Conservation (phyloP, 345 rosid genomes). For the Populus euphratica region DNA sequence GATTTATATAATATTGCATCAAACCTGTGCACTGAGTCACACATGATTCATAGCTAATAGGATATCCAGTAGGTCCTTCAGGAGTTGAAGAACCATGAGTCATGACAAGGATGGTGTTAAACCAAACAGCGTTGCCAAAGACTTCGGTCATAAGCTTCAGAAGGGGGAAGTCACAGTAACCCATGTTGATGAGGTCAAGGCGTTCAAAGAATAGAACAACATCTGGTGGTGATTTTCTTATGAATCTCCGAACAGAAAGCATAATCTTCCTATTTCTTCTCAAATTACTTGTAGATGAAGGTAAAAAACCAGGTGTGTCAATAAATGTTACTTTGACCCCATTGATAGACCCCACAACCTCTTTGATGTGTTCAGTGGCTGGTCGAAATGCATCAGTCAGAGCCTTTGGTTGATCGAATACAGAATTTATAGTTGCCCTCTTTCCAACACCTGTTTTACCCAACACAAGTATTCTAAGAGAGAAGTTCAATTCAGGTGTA, state of each 20-base stretch:
- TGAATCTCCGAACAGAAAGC: slow-evolving; percentile 60
- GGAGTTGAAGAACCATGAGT: slow-evolving; percentile 72
- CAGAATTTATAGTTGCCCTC: slow-evolving; percentile 93
- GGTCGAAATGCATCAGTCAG: slow-evolving; percentile 77
- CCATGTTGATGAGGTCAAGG: slow-evolving; percentile 58
- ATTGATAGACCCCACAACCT: slow-evolving; percentile 58
- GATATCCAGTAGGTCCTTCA: slow-evolving; percentile 70
- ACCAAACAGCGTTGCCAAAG: slow-evolving; percentile 78
- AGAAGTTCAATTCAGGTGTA: slow-evolving; percentile 59
- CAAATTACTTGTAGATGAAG: slow-evolving; percentile 44
- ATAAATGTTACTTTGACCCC: slow-evolving; percentile 78
- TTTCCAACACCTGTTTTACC: slow-evolving; percentile 98
- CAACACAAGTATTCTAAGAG: slow-evolving; percentile 67
- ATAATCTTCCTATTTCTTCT: slow-evolving; percentile 73
- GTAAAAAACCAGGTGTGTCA: slow-evolving; percentile 87
- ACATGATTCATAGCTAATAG: slow-evolving; percentile 63
- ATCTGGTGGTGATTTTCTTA: slow-evolving; percentile 76
- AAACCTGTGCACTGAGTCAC: slow-evolving; percentile 61
- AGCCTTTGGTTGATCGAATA: slow-evolving; percentile 63
- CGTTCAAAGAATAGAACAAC: slow-evolving; percentile 78
- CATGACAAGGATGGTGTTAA: slow-evolving; percentile 81
- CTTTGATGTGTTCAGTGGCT: slow-evolving; percentile 59
- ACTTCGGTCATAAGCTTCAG: slow-evolving; percentile 73
- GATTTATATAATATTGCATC: slow-evolving; percentile 70
- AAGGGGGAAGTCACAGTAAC: slow-evolving; percentile 65